A percentile compares a stretch with the other conserved stretches of the same genome.
Evolutionary conservation across 2,329 filamentous ascomycete species (phyloP).

Genomic region (Albophoma yamanashiensis): DNA sequence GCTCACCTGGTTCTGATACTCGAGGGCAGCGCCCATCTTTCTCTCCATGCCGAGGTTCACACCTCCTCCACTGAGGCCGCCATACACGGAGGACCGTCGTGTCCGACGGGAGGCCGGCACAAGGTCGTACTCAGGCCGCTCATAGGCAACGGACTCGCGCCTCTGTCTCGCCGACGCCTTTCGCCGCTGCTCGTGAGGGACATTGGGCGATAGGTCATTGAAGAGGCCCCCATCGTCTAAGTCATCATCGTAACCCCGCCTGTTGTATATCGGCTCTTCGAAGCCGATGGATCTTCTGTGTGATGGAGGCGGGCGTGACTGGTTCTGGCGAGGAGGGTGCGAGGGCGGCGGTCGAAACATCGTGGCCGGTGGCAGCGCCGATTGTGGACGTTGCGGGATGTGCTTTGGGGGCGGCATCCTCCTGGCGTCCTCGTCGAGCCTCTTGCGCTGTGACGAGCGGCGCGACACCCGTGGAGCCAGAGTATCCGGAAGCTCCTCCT

Average conservation of each 20-base stretch:
- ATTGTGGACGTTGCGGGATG: conserved; percentile 22
- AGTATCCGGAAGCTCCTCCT: conserved; percentile 31
- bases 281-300: conserved; percentile 21
- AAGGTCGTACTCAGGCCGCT: conserved; percentile 26
- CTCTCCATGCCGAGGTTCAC: conserved; percentile 24
- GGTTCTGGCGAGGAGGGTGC: conserved; percentile 13
- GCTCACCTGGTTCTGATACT: conserved; percentile 43
- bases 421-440: conserved; percentile 31
- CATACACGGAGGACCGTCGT: conserved; percentile 31
- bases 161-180: conserved; percentile 21
- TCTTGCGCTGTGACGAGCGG: conserved; percentile 31
- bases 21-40: conserved; percentile 24
- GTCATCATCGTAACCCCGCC: conserved; percentile 15
- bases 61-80: conserved; percentile 18
- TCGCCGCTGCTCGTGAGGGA: conserved; percentile 20
- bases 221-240: conserved; percentile 24
- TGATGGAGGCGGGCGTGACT: conserved; percentile 18
- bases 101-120: conserved; percentile 23
- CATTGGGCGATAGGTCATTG: conserved; percentile 25
- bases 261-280: conserved; percentile 1
- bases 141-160: conserved; percentile 25
- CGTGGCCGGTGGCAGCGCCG: conserved; percentile 16
- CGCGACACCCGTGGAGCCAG: conserved; percentile 23
- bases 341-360: conserved; percentile 18
- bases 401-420: conserved; percentile 38